Percentiles rank a stretch among this genome's conserved stretches.
Conservation (phyloP, 2,329 filamentous ascomycete genomes). For the Xylaria sp. region DNA sequence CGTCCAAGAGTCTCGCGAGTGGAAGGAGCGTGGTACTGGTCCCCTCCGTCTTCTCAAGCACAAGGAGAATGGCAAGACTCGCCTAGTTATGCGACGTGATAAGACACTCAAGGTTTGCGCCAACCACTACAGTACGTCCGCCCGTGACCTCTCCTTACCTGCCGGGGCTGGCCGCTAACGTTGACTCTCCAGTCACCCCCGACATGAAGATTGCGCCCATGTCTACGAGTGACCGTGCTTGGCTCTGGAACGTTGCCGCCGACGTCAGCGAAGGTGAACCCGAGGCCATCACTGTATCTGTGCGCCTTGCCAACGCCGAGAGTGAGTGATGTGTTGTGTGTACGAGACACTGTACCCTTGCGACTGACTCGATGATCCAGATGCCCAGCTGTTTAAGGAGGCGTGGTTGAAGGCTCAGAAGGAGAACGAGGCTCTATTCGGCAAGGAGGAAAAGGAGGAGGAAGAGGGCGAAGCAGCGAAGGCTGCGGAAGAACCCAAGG, state of each 20-base stretch:
- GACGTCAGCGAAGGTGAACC: conserved; percentile 98
- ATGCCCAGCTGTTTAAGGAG: conserved; percentile 98
- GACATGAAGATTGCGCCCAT: conserved; percentile 99
- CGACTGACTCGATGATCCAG: conserved; percentile 60
- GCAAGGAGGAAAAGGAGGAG: conserved; percentile 49
- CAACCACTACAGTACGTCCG: conserved; percentile 93
- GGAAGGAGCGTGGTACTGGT: conserved; percentile 99
- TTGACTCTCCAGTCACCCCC: conserved; percentile 76
- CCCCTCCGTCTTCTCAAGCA: conserved; percentile 98
- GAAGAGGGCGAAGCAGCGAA: conserved; percentile 41
- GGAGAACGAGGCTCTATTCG: conserved; percentile 91
- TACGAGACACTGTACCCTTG: not conserved
- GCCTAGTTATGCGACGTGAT: conserved; percentile 97
- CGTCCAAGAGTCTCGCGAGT: conserved; percentile 89
- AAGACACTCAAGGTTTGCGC: conserved; percentile 99
- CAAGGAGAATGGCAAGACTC: conserved; percentile 97
- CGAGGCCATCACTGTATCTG: conserved; percentile 94
- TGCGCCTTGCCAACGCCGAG: conserved; percentile 97
- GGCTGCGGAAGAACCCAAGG: conserved; percentile 46
- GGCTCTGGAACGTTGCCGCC: conserved; percentile 98
- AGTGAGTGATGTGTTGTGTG: conserved; percentile 70
- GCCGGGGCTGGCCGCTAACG: conserved; percentile 28
- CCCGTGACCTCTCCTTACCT: not conserved
- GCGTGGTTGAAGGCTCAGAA: conserved; percentile 96
- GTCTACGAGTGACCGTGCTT: conserved; percentile 96